Conservation (phyloP, 768 basidiomycete genomes). For the Phlebiopsis flavidoalba region DNA sequence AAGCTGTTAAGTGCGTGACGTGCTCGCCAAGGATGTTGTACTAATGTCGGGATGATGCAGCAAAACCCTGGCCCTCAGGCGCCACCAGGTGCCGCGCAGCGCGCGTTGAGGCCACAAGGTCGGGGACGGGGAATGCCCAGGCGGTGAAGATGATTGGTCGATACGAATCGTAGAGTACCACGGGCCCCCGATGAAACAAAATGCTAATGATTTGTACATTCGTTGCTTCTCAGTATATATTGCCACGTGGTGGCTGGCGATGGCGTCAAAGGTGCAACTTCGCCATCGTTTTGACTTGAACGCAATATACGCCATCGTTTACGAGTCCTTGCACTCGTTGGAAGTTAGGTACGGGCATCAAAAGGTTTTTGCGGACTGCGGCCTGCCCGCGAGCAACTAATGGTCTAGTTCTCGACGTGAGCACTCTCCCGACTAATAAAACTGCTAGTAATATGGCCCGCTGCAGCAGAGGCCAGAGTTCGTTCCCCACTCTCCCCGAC, state of each 20-base stretch:
- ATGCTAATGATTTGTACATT: conserved; percentile 9
- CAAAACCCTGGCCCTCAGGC: conserved; percentile 81
- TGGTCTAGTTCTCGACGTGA: not conserved
- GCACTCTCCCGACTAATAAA: not conserved
- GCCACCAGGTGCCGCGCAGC: conserved; percentile 86
- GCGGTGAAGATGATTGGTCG: conserved; percentile 38
- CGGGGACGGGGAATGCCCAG: conserved; percentile 80
- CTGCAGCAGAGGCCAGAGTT: not conserved
- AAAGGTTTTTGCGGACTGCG: not conserved
- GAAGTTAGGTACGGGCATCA: not conserved
- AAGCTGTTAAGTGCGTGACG: conserved; percentile 54
- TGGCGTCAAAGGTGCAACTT: conserved; percentile 9
- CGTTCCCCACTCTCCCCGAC: not conserved
- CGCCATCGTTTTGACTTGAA: conserved; percentile 21
- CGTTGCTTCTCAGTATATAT: not conserved
- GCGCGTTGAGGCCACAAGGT: conserved; percentile 64
- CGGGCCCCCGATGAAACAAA: conserved; percentile 15
- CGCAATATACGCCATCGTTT: conserved; percentile 21
- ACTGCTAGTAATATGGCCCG: not conserved
- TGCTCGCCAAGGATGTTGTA: not conserved
- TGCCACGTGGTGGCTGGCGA: conserved; percentile 11
- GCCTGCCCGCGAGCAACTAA: too few species aligned
- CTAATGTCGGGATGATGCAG: conserved; percentile 34
- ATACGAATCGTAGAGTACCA: conserved; percentile 18
- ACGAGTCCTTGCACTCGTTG: conserved; percentile 4